These are phyloP conservation scores for Megacollybia marginata DNA, from an alignment of 768 basidiomycete species.

Conservation along the genomic window DNA sequence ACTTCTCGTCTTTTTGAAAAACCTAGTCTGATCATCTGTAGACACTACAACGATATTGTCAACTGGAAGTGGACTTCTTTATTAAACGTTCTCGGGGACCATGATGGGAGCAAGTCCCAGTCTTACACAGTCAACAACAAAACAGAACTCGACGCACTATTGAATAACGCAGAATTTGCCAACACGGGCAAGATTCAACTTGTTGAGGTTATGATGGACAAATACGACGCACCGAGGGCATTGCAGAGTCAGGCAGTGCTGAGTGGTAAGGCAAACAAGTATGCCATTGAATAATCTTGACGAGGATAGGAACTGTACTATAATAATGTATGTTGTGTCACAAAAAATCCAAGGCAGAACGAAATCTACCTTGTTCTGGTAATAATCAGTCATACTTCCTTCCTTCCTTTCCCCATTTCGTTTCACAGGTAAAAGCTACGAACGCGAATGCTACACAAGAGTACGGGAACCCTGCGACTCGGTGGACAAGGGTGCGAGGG, in stretches of 20 bases:
- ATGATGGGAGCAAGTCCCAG: conserved; percentile 38
- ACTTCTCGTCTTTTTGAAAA: not conserved
- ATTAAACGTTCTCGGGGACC: conserved; percentile 51
- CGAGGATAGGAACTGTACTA: too few species aligned
- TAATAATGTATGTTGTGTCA: too few species aligned
- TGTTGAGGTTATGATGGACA: conserved; percentile 74
- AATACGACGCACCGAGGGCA: conserved; percentile 62
- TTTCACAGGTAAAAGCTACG: too few species aligned
- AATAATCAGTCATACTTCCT: too few species aligned
- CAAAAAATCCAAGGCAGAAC: too few species aligned
- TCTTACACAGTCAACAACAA: conserved; percentile 67
- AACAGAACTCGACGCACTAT: conserved; percentile 55
- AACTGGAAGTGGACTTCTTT: conserved; percentile 72
- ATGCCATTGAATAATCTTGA: too few species aligned
- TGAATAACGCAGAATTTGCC: conserved; percentile 57
- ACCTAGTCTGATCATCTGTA: conserved; percentile 13
- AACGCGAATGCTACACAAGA: too few species aligned
- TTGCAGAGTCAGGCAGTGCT: conserved; percentile 51
- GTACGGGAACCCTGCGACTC: too few species aligned
- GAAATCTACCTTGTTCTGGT: too few species aligned
- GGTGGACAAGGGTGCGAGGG: too few species aligned
- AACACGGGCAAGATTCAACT: conserved; percentile 63
- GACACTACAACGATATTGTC: conserved; percentile 82
- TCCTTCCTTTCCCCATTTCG: too few species aligned
- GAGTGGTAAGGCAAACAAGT: conserved; percentile 43